Evolutionary conservation across 177 flowering plant species (phyloP).

Genomic region (Vitis hybrid): DNA sequence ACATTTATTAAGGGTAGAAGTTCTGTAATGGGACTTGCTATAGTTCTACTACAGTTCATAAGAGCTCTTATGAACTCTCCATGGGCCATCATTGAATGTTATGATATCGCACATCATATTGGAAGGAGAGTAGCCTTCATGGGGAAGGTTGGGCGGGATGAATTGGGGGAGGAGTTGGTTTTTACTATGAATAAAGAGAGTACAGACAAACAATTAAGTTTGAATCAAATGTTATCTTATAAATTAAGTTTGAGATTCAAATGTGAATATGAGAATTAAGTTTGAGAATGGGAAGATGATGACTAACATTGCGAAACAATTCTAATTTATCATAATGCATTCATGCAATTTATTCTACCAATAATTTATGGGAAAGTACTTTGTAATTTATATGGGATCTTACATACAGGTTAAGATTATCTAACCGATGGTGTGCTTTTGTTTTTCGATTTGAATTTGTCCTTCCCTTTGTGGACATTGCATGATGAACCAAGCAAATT

Average conservation of each 20-base stretch:
- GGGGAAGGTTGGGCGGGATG: conserved; percentile 89
- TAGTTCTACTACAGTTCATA: too few species aligned
- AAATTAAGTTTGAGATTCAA: conserved; percentile 22
- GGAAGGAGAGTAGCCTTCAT: conserved; percentile 94
- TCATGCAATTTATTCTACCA: too few species aligned
- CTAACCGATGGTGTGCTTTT: conserved; percentile 68
- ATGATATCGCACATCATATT: conserved; percentile 82
- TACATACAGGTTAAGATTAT: conserved; percentile 11
- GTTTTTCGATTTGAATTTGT: conserved; percentile 82
- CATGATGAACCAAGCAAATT: conserved; percentile 71
- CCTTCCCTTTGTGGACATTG: conserved; percentile 84
- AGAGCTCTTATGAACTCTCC: conserved; percentile 72
- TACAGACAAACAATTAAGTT: conserved; percentile 70
- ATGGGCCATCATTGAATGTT: conserved; percentile 84
- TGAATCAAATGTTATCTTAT: too few species aligned
- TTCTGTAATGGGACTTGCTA: too few species aligned
- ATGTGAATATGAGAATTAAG: conserved; percentile 50
- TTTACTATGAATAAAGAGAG: conserved; percentile 73
- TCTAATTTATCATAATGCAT: neutral
- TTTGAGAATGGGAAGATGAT: conserved; percentile 73
- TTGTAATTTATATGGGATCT: too few species aligned
- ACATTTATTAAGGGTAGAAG: too few species aligned
- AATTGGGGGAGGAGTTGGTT: conserved; percentile 73
- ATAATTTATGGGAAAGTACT: too few species aligned
- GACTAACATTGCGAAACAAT: conserved; percentile 41